A percentile compares a stretch with the other conserved stretches of the same genome.
Evolutionary conservation across 805 yeast genomes (phyloP).

Genomic region (Schwanniomyces sp.): DNA sequence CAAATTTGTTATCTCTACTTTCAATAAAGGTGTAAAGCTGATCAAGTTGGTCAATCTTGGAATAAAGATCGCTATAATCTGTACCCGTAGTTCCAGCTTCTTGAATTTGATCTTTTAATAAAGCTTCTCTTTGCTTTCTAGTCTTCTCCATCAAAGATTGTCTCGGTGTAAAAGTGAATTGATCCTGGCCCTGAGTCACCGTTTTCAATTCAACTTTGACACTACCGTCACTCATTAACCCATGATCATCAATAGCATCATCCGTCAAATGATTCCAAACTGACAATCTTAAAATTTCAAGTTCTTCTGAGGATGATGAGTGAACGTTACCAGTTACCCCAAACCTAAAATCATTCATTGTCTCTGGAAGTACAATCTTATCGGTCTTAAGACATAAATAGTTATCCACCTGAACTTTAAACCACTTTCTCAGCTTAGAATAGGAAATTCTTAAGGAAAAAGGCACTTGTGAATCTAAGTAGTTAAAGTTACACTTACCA

Average conservation of each 20-base stretch:
- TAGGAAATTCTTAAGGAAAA: slow-evolving; percentile 65
- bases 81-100: background rate
- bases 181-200: slow-evolving; percentile 18
- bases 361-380: slow-evolving; percentile 45
- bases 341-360: slow-evolving; percentile 37
- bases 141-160: slow-evolving; percentile 39
- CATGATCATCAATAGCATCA: slow-evolving; percentile 61
- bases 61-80: background rate
- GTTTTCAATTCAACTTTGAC: slow-evolving; percentile 38
- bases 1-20: background rate
- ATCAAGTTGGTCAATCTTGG: background rate
- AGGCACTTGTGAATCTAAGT: slow-evolving; percentile 71
- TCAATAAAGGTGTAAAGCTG: background rate
- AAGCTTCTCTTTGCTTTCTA: slow-evolving; percentile 18
- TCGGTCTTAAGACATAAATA: slow-evolving; percentile 68
- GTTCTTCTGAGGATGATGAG: slow-evolving; percentile 47
- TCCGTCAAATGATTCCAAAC: slow-evolving; percentile 53
- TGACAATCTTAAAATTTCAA: slow-evolving; percentile 62
- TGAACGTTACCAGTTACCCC: slow-evolving; percentile 52
- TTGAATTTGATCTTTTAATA: slow-evolving; percentile 5
- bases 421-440: slow-evolving; percentile 40
- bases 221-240: slow-evolving; percentile 42
- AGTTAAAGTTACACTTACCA: slow-evolving; percentile 58
- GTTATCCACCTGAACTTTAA: slow-evolving; percentile 73
- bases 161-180: slow-evolving; percentile 20